Conservation (phyloP, 2,329 filamentous ascomycete genomes). For the Talaromyces atroroseus region DNA sequence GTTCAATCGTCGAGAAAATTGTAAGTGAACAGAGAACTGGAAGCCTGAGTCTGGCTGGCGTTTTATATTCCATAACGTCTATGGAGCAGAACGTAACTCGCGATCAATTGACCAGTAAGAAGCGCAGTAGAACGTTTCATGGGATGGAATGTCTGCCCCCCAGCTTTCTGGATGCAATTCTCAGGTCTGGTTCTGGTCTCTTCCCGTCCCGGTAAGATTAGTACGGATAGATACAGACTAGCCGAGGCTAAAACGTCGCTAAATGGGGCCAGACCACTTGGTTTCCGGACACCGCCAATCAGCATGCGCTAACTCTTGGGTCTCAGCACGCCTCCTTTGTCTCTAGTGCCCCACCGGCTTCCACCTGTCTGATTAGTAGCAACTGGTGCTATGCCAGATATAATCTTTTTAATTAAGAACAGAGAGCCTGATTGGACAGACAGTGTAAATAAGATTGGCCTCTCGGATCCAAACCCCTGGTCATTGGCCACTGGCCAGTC, state of each 20-base stretch:
- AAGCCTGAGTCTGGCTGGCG: no score
- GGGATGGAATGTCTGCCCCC: not conserved
- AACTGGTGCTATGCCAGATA: not conserved
- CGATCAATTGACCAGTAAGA: not conserved
- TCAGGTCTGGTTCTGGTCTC: not conserved
- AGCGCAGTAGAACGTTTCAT: not conserved
- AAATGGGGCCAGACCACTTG: not conserved
- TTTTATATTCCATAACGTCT: not conserved
- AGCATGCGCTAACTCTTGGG: not conserved
- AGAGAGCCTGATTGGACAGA: not conserved
- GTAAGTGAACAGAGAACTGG: no score
- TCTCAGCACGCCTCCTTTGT: not conserved
- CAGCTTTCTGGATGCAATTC: not conserved
- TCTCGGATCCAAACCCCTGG: not conserved
- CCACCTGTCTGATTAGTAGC: not conserved
- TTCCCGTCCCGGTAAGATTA: not conserved
- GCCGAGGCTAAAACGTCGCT: not conserved
- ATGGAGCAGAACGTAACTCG: not conserved
- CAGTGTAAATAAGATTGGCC: not conserved
- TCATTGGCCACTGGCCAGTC: not conserved
- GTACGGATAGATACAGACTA: not conserved
- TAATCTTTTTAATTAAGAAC: not conserved
- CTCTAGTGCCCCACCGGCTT: not conserved
- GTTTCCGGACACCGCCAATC: not conserved
- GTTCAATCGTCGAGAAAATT: no score